Conservation (phyloP, 345 rosid genomes). For the Geranium brycei region DNA sequence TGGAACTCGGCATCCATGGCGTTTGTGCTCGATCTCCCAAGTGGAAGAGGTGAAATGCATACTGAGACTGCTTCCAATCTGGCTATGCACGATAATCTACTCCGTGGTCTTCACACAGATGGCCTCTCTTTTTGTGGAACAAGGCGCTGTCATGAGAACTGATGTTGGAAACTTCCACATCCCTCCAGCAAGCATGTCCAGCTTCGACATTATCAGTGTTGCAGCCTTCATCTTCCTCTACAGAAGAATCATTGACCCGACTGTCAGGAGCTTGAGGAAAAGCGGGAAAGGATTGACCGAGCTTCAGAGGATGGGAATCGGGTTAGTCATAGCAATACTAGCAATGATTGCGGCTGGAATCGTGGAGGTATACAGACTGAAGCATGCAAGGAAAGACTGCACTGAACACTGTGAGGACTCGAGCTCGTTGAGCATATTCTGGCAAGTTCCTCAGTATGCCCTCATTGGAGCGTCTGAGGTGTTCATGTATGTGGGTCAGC, state of each 20-base stretch:
- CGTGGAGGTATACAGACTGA: constrained; percentile 72
- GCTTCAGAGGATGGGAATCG: constrained; percentile 94
- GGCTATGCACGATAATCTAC: constrained; percentile 96
- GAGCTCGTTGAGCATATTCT: constrained; percentile 93
- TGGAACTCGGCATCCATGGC: constrained; percentile 48
- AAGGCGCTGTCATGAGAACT: constrained; percentile 98
- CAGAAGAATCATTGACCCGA: constrained; percentile 70
- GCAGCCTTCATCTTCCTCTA: constrained; percentile 79
- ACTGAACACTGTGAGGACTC: constrained; percentile 53
- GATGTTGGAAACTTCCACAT: constrained; percentile 50
- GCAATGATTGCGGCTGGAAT: constrained; percentile 84
- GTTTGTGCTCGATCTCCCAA: constrained; percentile 77
- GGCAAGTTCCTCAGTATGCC: constrained; percentile 94
- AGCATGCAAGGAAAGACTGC: constrained; percentile 55
- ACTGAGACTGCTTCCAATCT: constrained; percentile 76
- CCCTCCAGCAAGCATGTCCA: constrained; percentile 96
- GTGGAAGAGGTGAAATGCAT: constrained; percentile 99
- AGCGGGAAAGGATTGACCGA: constrained; percentile 58
- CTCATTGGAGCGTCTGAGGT: constrained; percentile 97
- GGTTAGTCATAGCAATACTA: constrained; percentile 78
- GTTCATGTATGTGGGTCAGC: constrained; percentile 94
- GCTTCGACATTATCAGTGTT: constrained; percentile 89
- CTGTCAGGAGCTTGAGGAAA: constrained; percentile 36
- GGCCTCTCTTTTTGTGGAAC: constrained; percentile 98
- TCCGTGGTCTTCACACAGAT: constrained; percentile 95